Conservation (phyloP, 352 stramenopile species). For the Phytophthora pseudosyringae region DNA sequence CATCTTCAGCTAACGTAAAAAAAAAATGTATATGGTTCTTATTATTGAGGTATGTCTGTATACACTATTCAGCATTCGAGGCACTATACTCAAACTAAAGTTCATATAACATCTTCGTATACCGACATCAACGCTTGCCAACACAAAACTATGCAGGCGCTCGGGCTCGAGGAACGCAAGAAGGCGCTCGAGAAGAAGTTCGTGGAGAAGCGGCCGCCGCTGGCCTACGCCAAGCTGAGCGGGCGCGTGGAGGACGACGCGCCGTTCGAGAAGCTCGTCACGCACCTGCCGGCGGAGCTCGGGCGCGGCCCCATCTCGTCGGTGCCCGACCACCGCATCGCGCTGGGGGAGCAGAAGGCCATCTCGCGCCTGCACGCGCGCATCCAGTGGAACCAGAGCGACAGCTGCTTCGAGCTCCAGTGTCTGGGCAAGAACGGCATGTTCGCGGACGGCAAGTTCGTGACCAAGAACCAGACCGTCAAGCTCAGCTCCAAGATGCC, state of each 20-base stretch:
- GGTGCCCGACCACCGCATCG: slow-evolving; percentile 53
- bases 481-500: slow-evolving; percentile 74
- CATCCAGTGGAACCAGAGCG: slow-evolving; percentile 80
- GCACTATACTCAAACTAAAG: slow-evolving; percentile 1
- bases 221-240: slow-evolving; percentile 82
- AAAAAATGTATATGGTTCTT: slow-evolving; percentile 7
- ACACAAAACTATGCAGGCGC: slow-evolving; percentile 20
- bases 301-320: slow-evolving; percentile 57
- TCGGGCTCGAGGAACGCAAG: slow-evolving; percentile 65
- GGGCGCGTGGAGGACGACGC: slow-evolving; percentile 65
- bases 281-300: slow-evolving; percentile 75
- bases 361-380: slow-evolving; percentile 78
- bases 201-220: slow-evolving; percentile 71
- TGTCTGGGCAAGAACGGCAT: slow-evolving; percentile 88
- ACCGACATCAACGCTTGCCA: neutral
- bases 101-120: neutral
- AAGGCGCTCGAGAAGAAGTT: slow-evolving; percentile 85
- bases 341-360: slow-evolving; percentile 82
- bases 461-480: slow-evolving; percentile 77
- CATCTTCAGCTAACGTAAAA: neutral
- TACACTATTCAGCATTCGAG: neutral
- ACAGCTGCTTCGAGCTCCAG: slow-evolving; percentile 78
- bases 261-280: slow-evolving; percentile 81
- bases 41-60: neutral
- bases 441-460: slow-evolving; percentile 69